Evolutionary conservation across 192 early-diverging fungal species (phyloP).

Genomic region (Dimargaris cristalligena): DNA sequence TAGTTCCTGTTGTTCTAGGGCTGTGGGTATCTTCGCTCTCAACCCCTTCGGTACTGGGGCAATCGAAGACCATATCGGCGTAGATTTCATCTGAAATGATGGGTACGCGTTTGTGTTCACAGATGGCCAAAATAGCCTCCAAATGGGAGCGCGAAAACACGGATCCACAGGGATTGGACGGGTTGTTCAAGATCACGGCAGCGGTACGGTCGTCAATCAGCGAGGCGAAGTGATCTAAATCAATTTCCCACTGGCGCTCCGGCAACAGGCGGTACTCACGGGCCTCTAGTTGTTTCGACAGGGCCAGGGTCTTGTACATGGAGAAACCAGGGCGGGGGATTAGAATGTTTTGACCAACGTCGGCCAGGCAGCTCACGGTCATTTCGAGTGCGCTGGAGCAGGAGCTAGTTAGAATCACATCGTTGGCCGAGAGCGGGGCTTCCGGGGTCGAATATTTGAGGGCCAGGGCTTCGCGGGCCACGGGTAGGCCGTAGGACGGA

Average conservation of each 20-base stretch:
- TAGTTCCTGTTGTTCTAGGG: neutral
- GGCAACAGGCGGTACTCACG: conserved; percentile 69
- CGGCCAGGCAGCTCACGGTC: conserved; percentile 50
- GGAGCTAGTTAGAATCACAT: conserved; percentile 69
- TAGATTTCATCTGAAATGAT: conserved; percentile 87
- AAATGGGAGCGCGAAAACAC: conserved; percentile 61
- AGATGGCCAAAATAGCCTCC: conserved; percentile 47
- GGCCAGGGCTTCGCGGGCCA: conserved; percentile 61
- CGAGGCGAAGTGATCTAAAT: conserved; percentile 59
- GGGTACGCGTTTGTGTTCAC: conserved; percentile 57
- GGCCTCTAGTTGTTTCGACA: conserved; percentile 55
- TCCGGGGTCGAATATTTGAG: conserved; percentile 43
- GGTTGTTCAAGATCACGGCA: conserved; percentile 75
- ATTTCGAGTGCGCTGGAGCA: conserved; percentile 64
- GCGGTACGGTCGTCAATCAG: conserved; percentile 68
- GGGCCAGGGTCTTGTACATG: conserved; percentile 65
- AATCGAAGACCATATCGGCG: conserved; percentile 65
- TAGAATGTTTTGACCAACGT: conserved; percentile 71
- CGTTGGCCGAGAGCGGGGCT: conserved; percentile 49
- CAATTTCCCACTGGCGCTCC: conserved; percentile 66
- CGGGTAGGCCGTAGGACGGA: conserved; percentile 46
- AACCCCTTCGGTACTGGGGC: conserved; percentile 16
- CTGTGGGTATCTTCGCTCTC: neutral
- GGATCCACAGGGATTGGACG: conserved; percentile 85
- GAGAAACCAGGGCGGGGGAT: conserved; percentile 75